phyloP scores from a whole-genome alignment of 2,329 filamentous ascomycete genomes.

The Malbranchea zuffiana region DNA sequence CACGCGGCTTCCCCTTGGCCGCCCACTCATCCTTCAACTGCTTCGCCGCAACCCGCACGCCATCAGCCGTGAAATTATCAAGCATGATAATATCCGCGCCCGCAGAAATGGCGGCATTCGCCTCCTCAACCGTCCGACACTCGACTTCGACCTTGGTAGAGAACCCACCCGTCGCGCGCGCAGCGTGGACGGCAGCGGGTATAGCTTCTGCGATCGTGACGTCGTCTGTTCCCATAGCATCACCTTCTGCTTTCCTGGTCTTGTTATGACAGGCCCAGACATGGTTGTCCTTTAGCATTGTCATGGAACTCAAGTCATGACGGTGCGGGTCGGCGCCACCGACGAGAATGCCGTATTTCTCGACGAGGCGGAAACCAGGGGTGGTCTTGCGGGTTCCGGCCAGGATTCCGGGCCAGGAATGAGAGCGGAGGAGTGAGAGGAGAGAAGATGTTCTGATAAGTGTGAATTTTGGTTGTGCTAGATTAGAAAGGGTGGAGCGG shows the following conservation, averaged over 20 bases:
- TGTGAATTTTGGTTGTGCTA: too few species aligned
- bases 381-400: slow-evolving; percentile 96
- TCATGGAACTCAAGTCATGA: slow-evolving; percentile 87
- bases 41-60: slow-evolving; percentile 61
- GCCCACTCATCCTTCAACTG: slow-evolving; percentile 71
- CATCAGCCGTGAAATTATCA: slow-evolving; percentile 81
- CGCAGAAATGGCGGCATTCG: slow-evolving; percentile 78
- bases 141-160: slow-evolving; percentile 93
- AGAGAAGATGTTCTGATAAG: slow-evolving; percentile 33
- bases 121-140: slow-evolving; percentile 76
- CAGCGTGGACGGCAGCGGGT: slow-evolving; percentile 70
- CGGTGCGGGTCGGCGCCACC: slow-evolving; percentile 86
- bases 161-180: slow-evolving; percentile 76
- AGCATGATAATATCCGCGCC: slow-evolving; percentile 96
- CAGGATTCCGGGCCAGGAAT: slow-evolving; percentile 71
- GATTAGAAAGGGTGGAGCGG: not conserved
- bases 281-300: slow-evolving; percentile 99
- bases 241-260: slow-evolving; percentile 8
- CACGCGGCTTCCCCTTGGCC: slow-evolving; percentile 51
- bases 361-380: slow-evolving; percentile 84
- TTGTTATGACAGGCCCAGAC: slow-evolving; percentile 68
- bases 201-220: slow-evolving; percentile 52
- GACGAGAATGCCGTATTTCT: slow-evolving; percentile 96
- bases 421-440: slow-evolving; percentile 42
- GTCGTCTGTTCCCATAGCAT: slow-evolving; percentile 16